Evolutionary conservation across 78 protist species (phyloP).

Genomic region (Capsaspora owczarzaki): DNA sequence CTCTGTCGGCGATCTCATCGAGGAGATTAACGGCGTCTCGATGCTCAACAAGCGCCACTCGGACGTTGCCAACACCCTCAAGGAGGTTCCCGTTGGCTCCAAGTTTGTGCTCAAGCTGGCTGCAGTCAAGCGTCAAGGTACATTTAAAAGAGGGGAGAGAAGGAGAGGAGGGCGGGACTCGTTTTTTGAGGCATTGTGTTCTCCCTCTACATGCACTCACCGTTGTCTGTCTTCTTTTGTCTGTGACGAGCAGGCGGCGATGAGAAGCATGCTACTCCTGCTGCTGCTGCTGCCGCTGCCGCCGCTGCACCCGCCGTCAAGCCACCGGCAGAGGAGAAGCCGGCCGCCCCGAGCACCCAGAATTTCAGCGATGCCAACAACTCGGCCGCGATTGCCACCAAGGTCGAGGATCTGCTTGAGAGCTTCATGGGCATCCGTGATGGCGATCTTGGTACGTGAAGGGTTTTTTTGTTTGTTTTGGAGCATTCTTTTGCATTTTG

Average conservation of each 20-base stretch:
- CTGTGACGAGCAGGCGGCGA: neutral
- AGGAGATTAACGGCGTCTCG: neutral
- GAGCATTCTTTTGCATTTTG: neutral
- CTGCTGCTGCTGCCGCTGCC: neutral
- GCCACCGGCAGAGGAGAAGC: neutral
- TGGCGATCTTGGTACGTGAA: neutral
- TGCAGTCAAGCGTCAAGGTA: neutral
- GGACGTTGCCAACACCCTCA: conserved; percentile 8
- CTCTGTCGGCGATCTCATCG: neutral
- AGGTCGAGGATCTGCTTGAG: conserved; percentile 1
- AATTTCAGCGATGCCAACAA: neutral
- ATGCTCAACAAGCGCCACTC: neutral
- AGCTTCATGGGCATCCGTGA: conserved; percentile 10
- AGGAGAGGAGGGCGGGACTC: neutral
- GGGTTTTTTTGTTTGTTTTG: neutral
- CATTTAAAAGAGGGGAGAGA: neutral
- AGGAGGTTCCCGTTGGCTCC: conserved; percentile 4
- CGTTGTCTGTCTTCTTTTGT: no score
- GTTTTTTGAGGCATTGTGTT: neutral
- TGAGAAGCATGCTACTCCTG: neutral
- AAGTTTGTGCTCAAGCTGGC: neutral
- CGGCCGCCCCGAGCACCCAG: neutral
- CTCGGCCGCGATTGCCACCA: neutral
- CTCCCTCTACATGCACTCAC: neutral
- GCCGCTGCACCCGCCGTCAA: neutral